Base-by-base conservation (phyloP, 202 grass and related monocot species). In the Elaeis oleifera region DNA sequence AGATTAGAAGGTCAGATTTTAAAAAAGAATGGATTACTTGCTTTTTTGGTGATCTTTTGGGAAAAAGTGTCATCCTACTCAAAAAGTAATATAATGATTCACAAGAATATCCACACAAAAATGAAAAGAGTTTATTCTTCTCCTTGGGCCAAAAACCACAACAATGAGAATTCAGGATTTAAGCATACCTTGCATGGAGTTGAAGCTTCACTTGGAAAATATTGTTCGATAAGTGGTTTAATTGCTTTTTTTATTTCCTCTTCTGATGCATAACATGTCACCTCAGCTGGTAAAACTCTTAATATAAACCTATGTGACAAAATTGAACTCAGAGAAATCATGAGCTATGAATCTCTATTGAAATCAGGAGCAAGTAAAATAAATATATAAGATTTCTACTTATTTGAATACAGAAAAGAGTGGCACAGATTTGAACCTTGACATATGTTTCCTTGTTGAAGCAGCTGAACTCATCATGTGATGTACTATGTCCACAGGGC, bases 381-480 rank as follows among this genome's bases (percentile, higher is more conserved):
- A 11, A 44, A 44, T 3, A 13, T 44, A 44, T 13, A 44, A 44
- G 36, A 8, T 44, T 44, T 44, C 36, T 44, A 1, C 8, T 44
- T 24, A 52, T 22, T 50, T 28, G 55, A 63, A 16, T 50, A 63
- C 5, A 9, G 36, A 51, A 64, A 64, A 50, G 64, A 39, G 28
- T 20, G 51, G 17, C 8, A 19, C 49, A 67, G 72, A 68, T 76
- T 21, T 65, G 39, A 69, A 97, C 92, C 92, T 97, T 70, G 88
- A 97, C 88, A 97, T 97, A 74, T 97, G 84, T 77, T 97, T 97
- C 73, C 72, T 80, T 70, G 88, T 89, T 54, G 84, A 83, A 72
- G 78, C 85, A 81, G 73, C 80, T 1, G 75, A 81, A 53, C 66
- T 77, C 88, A 91, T 97, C 78, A 91, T 85, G 68, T 75, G 79